phyloP scores from a whole-genome alignment of 2,329 filamentous ascomycete species.

The Aschersonia sp. region DNA sequence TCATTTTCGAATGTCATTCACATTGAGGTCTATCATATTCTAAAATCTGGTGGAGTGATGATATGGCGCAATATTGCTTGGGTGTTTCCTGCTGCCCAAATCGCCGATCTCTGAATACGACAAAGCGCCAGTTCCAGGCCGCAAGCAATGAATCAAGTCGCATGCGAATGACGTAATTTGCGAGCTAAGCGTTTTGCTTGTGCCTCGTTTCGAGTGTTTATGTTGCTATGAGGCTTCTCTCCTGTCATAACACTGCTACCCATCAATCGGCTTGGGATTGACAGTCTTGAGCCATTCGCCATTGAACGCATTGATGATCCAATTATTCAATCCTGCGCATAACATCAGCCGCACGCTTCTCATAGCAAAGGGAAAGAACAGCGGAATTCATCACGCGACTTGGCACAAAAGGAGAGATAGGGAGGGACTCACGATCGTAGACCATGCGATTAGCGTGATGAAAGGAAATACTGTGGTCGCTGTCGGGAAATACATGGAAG shows the following conservation, averaged over 20 bases:
- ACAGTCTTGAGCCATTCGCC: constrained; percentile 69
- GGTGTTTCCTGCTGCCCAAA: no score
- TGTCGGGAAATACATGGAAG: constrained; percentile 91
- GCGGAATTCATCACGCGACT: background rate
- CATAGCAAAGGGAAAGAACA: background rate
- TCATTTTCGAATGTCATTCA: no score
- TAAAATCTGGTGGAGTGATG: no score
- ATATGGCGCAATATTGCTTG: no score
- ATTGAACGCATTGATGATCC: constrained; percentile 96
- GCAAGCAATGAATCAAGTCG: no score
- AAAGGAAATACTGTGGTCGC: constrained; percentile 88
- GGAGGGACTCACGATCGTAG: constrained; percentile 61
- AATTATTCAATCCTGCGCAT: constrained; percentile 58
- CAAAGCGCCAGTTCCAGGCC: no score
- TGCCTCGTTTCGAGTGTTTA: background rate
- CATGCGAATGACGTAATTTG: no score
- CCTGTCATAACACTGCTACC: constrained; percentile 5
- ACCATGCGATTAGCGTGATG: constrained; percentile 86
- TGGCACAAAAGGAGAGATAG: constrained; percentile 1
- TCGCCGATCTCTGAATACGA: no score
- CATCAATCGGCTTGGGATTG: constrained; percentile 30
- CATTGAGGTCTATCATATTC: no score
- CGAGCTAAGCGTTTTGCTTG: no score
- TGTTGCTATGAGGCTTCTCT: background rate
- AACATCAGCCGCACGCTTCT: background rate